A percentile compares a stretch with the other conserved stretches of the same genome.
These are phyloP conservation scores for Sparassis latifolia DNA, from an alignment of 1,284 basidiomycete genomes.

Conservation along the genomic window DNA sequence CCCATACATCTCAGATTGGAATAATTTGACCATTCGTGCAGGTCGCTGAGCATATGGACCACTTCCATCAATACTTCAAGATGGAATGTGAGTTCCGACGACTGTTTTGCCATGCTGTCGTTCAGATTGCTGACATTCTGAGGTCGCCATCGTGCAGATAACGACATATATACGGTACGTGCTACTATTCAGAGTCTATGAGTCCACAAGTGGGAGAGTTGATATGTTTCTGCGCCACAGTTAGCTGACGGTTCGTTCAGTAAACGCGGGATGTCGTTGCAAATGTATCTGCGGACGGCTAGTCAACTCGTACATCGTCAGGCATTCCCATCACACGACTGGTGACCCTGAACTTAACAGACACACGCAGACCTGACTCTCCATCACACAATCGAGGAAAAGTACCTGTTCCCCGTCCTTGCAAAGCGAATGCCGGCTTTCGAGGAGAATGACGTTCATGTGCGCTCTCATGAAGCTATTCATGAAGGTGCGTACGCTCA, in stretches of 20 bases:
- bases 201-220: neutral
- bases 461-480: constrained; percentile 58
- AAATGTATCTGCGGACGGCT: constrained; percentile 20
- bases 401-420: constrained; percentile 58
- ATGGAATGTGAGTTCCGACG: constrained; percentile 21
- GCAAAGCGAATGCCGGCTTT: constrained; percentile 60
- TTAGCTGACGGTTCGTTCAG: constrained; percentile 26
- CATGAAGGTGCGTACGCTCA: constrained; percentile 45
- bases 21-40: constrained; percentile 4
- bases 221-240: constrained; percentile 7
- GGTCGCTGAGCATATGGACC: constrained; percentile 20
- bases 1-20: neutral
- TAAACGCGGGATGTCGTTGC: constrained; percentile 21
- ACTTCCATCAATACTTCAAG: constrained; percentile 26
- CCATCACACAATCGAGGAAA: constrained; percentile 65
- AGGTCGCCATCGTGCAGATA: too few relatives aligned
- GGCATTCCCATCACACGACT: constrained; percentile 1
- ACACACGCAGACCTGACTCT: constrained; percentile 43
- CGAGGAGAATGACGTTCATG: constrained; percentile 43
- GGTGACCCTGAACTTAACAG: neutral
- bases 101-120: neutral
- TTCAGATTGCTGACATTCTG: too few relatives aligned
- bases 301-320: constrained; percentile 18
- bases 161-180: neutral
- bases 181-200: neutral